Evolutionary conservation across 345 rosid species (phyloP), one percentile per base, ranked within the genome.

Genomic region (Gossypium longicalyx): DNA sequence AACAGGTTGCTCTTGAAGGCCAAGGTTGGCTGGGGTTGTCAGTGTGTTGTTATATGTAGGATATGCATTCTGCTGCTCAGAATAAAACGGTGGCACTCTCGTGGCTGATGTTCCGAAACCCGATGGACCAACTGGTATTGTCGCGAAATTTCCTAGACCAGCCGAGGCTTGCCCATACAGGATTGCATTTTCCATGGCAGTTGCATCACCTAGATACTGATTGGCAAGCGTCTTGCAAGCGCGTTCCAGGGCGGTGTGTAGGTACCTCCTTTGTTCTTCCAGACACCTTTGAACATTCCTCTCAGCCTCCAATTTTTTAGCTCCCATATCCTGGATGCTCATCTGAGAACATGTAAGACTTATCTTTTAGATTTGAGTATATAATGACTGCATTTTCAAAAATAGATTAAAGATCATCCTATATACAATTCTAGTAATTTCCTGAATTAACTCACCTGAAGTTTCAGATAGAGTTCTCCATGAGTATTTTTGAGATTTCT

Each of bases 201-300:
- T 27, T 48, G 64, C 60, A 71, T 63, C 23, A 15, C 12, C 34
- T 34, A 11, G 15, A 16, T 48, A 20, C 13, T 45, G 71, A 61
- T 48, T 29, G 13, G 19, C 11, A n/a, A 75, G 48, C 59, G 34
- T 29, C 60, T 60, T n/a, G n/a, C 61, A 10, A 0, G 73, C 59
- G 4, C 52, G 49, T 11, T 72, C 49, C 29, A 72, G n/a, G 45
- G 77, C 67, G 10, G 12, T 13, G 34, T 52, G 3, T 23, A 70
- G 16, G 67, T 27, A 47, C 48, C 9, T 41, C n/a, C 58, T 43
- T 19, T 52, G 69, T 70, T 77, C 84, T 9, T 70, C 80, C 62
- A 67, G 38, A 49, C 23, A 73, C 70, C 38, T 53, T 56, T 11
- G 70, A n/a, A 67, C 1, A 23, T 29, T 20, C 56, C 41, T 67